Percentiles rank a stretch among this genome's conserved stretches.
Conservation (phyloP, 805 yeast genomes). For the Candida chilensis region DNA sequence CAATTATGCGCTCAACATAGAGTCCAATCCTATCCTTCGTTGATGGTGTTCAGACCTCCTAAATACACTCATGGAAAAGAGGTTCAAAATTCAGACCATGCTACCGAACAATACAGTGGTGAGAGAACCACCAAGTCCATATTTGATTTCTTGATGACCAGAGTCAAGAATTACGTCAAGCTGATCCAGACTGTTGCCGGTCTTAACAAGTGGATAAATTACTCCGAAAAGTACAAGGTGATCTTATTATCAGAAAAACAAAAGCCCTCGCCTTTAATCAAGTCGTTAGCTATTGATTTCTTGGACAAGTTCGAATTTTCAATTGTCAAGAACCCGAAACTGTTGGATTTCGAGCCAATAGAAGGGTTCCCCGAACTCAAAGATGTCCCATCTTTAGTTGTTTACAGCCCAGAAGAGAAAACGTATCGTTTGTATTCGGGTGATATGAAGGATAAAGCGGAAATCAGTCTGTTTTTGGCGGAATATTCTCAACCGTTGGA, state of each 20-base stretch:
- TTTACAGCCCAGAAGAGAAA: slow-evolving; percentile 8
- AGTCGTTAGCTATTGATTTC: slow-evolving; percentile 65
- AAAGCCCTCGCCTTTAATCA: slow-evolving; percentile 44
- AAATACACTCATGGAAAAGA: slow-evolving; percentile 28
- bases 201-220: slow-evolving; percentile 14
- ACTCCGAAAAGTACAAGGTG: slow-evolving; percentile 21
- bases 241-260: slow-evolving; percentile 45
- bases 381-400: slow-evolving; percentile 9
- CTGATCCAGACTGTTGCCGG: slow-evolving; percentile 27
- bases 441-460: slow-evolving; percentile 20
- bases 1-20: slow-evolving; percentile 57
- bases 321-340: slow-evolving; percentile 21
- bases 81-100: slow-evolving; percentile 24
- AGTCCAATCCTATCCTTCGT: slow-evolving; percentile 77
- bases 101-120: slow-evolving; percentile 51
- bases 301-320: slow-evolving; percentile 41
- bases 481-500: slow-evolving; percentile 19
- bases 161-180: slow-evolving; percentile 60
- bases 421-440: slow-evolving; percentile 3
- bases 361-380: slow-evolving; percentile 12
- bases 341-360: slow-evolving; percentile 7
- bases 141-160: slow-evolving; percentile 40
- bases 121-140: slow-evolving; percentile 49
- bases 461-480: slow-evolving; percentile 17
- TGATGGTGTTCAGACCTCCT: slow-evolving; percentile 78